These are phyloP conservation scores for Cyberlindnera maclurae DNA, from an alignment of 805 yeast species.

Conservation along the genomic window DNA sequence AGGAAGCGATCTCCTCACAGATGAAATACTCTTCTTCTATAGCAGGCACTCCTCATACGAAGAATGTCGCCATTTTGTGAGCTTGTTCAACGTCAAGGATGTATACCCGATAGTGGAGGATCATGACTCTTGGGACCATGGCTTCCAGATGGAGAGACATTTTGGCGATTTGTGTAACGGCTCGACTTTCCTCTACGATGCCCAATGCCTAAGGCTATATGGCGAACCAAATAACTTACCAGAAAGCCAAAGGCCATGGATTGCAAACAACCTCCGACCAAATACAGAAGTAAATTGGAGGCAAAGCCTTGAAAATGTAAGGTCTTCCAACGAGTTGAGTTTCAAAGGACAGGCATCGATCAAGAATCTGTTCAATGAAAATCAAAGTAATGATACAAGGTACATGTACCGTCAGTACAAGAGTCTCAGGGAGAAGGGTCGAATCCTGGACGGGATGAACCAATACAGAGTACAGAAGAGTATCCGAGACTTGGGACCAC, in stretches of 20 bases:
- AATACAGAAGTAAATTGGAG: background rate
- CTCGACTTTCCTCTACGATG: conserved; percentile 17
- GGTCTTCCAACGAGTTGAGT: background rate
- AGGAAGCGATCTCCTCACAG: conserved; percentile 27
- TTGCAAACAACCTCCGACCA: background rate
- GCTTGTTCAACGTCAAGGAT: conserved; percentile 31
- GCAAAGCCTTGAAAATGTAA: background rate
- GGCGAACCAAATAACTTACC: conserved; percentile 1
- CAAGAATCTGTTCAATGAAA: conserved; percentile 1
- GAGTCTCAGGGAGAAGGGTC: background rate
- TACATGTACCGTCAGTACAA: background rate
- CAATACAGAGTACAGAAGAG: background rate
- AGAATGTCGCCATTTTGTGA: conserved; percentile 31
- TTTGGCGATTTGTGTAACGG: conserved; percentile 32
- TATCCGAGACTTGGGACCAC: background rate
- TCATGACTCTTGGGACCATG: conserved; percentile 28
- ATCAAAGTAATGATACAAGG: background rate
- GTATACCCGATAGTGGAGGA: conserved; percentile 39
- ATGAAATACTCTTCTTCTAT: conserved; percentile 31
- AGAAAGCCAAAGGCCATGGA: background rate
- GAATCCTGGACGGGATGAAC: background rate
- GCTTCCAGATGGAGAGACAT: conserved; percentile 32
- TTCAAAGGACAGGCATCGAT: conserved; percentile 4
- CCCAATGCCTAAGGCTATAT: conserved; percentile 1
- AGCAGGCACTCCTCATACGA: conserved; percentile 42